Conservation (phyloP, 768 basidiomycete genomes). For the Suillus subalutaceus region DNA sequence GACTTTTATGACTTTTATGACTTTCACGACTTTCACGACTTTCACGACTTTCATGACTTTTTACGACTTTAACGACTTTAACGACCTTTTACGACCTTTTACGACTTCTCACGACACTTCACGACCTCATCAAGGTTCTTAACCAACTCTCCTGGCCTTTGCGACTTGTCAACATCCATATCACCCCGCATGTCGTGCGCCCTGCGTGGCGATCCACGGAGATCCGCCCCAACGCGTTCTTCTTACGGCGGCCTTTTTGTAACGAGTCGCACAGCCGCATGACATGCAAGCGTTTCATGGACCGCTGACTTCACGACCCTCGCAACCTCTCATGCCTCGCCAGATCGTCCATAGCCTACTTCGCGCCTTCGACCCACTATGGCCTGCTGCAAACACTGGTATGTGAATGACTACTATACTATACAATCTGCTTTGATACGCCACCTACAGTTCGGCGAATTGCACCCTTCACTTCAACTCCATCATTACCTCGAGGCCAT, state of each 20-base stretch:
- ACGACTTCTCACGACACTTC: neutral
- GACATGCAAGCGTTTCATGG: neutral
- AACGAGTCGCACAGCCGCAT: neutral
- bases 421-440: neutral
- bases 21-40: neutral
- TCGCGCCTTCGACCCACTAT: neutral
- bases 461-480: neutral
- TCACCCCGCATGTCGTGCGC: neutral
- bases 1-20: neutral
- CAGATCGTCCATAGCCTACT: neutral
- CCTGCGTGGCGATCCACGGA: neutral
- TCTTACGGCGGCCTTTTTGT: neutral
- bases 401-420: neutral
- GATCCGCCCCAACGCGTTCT: neutral
- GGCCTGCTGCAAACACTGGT: neutral
- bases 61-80: neutral
- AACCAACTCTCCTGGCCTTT: neutral
- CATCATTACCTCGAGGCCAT: neutral
- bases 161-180: neutral
- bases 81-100: neutral
- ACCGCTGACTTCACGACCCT: neutral
- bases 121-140: neutral
- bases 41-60: neutral
- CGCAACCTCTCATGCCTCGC: neutral
- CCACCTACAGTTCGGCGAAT: neutral